Conservation (phyloP, 177 flowering plant genomes). For the Vitis hybrid region DNA sequence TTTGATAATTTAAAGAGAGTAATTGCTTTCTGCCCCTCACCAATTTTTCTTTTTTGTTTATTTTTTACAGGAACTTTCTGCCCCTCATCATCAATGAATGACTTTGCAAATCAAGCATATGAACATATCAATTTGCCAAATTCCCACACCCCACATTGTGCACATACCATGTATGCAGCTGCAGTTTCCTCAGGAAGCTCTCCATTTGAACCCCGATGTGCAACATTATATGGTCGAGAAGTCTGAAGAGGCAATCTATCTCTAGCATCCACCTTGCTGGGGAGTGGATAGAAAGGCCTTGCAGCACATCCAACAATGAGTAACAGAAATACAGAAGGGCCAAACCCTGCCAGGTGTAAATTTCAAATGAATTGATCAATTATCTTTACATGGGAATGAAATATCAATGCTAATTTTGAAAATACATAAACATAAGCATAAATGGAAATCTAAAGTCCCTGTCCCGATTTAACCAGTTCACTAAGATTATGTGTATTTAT, state of each 20-base stretch:
- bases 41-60: too few species aligned
- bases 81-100: not conserved
- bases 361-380: not conserved
- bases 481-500: too few species aligned
- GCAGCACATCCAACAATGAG: conserved; percentile 50
- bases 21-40: not conserved
- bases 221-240: conserved; percentile 82
- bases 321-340: conserved; percentile 40
- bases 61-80: not conserved
- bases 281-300: conserved; percentile 82
- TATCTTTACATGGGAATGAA: too few species aligned
- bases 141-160: not conserved
- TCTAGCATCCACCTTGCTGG: conserved; percentile 46
- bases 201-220: conserved; percentile 97
- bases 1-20: not conserved
- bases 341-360: conserved; percentile 41
- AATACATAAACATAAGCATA: too few species aligned
- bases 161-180: conserved; percentile 79
- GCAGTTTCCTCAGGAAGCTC: conserved; percentile 96
- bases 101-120: not conserved
- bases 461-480: too few species aligned
- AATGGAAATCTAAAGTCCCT: too few species aligned
- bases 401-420: too few species aligned
- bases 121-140: not conserved
- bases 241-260: conserved; percentile 70